Percentiles rank a stretch among this genome's conserved stretches.
phyloP scores from a whole-genome alignment of 495 filamentous ascomycete species.

The Talaromyces liani region DNA sequence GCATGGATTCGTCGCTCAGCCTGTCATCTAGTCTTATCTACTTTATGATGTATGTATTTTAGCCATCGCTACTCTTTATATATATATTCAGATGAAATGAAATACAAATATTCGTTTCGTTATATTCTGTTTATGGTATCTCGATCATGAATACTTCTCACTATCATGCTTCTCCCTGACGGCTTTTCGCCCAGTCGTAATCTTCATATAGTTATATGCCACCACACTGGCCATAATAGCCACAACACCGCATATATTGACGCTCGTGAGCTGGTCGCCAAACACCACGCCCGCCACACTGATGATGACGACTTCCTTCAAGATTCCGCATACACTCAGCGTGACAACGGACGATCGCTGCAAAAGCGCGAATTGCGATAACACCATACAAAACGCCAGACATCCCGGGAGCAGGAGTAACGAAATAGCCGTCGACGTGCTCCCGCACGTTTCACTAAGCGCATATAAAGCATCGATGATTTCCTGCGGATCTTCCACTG shows the following conservation, averaged over 20 bases:
- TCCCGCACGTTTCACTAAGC: conserved; percentile 53
- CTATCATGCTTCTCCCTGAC: neutral
- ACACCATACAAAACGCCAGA: conserved; percentile 83
- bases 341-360: conserved; percentile 82
- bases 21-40: neutral
- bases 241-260: conserved; percentile 69
- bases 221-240: conserved; percentile 69
- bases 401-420: conserved; percentile 70
- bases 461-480: conserved; percentile 46
- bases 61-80: neutral
- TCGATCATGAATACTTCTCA: conserved; percentile 8
- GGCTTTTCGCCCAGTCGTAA: neutral
- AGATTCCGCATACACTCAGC: conserved; percentile 77
- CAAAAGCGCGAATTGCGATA: conserved; percentile 77
- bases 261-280: conserved; percentile 64
- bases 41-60: neutral
- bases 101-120: neutral
- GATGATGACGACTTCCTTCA: conserved; percentile 88
- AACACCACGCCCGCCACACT: conserved; percentile 68
- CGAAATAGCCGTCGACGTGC: conserved; percentile 28
- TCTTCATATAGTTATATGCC: conserved; percentile 75
- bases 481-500: conserved; percentile 60
- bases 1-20: conserved; percentile 8
- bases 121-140: neutral
- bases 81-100: too few relatives aligned